phyloP scores from a whole-genome alignment of 176 grass and related monocot genomes.

The Guadua angustifolia region DNA sequence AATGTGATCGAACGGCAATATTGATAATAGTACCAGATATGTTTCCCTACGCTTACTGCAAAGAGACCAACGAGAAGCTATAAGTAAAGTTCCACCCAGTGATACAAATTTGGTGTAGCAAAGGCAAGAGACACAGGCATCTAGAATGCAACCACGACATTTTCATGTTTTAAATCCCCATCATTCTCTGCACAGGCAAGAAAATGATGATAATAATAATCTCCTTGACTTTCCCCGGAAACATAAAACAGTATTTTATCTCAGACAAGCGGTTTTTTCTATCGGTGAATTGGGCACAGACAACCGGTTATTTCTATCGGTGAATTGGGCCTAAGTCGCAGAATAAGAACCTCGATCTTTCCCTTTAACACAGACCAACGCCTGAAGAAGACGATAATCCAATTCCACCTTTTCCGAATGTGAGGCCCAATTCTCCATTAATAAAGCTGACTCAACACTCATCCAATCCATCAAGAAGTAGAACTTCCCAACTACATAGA shows the following conservation, averaged over 20 bases:
- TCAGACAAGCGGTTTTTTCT: not conserved
- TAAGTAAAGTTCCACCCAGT: slow-evolving; percentile 21
- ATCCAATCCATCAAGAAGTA: not conserved
- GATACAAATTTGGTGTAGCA: not conserved
- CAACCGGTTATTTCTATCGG: not conserved
- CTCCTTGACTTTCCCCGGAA: not conserved
- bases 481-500: not conserved
- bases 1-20: not conserved
- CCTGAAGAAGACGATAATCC: not conserved
- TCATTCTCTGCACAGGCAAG: not conserved
- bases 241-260: not conserved
- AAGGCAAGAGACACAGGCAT: not conserved
- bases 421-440: not conserved
- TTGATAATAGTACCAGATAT: not conserved
- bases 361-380: not conserved
- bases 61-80: slow-evolving; percentile 18
- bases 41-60: slow-evolving; percentile 4
- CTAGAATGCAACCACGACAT: not conserved
- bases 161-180: not conserved
- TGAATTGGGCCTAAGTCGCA: not conserved
- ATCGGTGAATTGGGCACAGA: not conserved
- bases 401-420: not conserved
- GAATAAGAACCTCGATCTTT: not conserved
- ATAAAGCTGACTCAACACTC: not conserved
- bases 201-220: not conserved